Percentiles rank a stretch among this genome's conserved stretches.
Conservation (phyloP, 148 eudicot genomes). For the Nepenthes gracilis region DNA sequence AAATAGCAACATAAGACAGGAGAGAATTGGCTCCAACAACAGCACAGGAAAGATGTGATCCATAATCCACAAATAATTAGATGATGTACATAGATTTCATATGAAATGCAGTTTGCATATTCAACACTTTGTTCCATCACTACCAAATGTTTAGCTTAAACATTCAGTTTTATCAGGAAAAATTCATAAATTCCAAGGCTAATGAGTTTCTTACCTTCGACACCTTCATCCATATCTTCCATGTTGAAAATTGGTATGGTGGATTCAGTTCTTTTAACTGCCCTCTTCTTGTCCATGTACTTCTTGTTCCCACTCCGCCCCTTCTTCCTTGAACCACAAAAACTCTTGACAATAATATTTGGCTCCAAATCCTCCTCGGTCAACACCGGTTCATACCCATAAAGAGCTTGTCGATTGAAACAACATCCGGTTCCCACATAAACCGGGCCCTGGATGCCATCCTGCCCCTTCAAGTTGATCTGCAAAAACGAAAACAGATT, state of each 20-base stretch:
- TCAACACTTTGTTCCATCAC: not conserved
- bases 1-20: too few species aligned
- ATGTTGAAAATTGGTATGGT: constrained; percentile 85
- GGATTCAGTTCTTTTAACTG: constrained; percentile 73
- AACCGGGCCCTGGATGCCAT: constrained; percentile 95
- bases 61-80: too few species aligned
- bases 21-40: too few species aligned
- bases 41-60: too few species aligned
- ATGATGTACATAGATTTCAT: too few species aligned
- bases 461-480: constrained; percentile 97
- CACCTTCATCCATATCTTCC: constrained; percentile 93
- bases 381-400: constrained; percentile 92
- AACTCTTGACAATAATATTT: constrained; percentile 65
- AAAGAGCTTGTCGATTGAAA: constrained; percentile 93
- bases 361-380: constrained; percentile 93
- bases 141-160: not conserved
- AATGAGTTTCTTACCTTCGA: constrained; percentile 46
- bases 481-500: constrained; percentile 12
- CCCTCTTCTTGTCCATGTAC: constrained; percentile 70
- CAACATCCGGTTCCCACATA: constrained; percentile 99
- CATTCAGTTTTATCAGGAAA: not conserved
- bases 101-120: too few species aligned
- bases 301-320: constrained; percentile 55
- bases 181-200: not conserved
- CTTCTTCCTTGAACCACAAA: constrained; percentile 86